Conservation (phyloP, 345 rosid species). For the Dimocarpus longan region DNA sequence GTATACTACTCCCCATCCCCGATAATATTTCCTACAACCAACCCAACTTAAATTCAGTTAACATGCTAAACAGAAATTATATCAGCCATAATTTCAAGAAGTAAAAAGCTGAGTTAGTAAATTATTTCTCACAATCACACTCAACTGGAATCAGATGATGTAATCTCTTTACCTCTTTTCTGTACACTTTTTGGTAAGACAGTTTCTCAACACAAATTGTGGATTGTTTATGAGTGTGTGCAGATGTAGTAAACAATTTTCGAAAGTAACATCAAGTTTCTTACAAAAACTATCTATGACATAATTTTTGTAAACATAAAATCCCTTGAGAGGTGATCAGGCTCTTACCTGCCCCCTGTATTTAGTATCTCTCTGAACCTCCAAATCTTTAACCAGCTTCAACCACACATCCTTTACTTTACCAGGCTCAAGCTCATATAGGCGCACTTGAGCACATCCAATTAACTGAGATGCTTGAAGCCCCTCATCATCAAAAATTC, state of each 20-base stretch:
- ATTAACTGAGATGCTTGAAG: slow-evolving; percentile 82
- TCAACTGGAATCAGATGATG: background rate
- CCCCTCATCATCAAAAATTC: slow-evolving; percentile 91
- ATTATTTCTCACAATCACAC: background rate
- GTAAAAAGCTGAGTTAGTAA: background rate
- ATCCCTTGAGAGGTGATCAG: background rate
- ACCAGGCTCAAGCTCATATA: slow-evolving; percentile 91
- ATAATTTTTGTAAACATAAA: background rate
- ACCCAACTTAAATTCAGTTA: slow-evolving; percentile 1
- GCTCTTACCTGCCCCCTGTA: slow-evolving; percentile 81
- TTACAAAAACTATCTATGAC: background rate
- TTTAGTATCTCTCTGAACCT: slow-evolving; percentile 90
- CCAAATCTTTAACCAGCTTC: slow-evolving; percentile 96
- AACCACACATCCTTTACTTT: slow-evolving; percentile 99
- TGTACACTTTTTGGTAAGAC: background rate
- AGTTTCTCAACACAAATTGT: background rate
- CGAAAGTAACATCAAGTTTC: background rate
- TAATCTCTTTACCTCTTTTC: background rate
- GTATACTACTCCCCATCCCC: background rate
- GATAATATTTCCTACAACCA: background rate
- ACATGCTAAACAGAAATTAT: background rate
- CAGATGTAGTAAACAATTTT: background rate
- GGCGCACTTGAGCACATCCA: slow-evolving; percentile 81
- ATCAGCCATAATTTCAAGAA: slow-evolving; percentile 2
- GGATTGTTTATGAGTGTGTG: background rate